Base-by-base conservation (phyloP, 1,284 basidiomycete species). In the Hemileia vastatrix region DNA sequence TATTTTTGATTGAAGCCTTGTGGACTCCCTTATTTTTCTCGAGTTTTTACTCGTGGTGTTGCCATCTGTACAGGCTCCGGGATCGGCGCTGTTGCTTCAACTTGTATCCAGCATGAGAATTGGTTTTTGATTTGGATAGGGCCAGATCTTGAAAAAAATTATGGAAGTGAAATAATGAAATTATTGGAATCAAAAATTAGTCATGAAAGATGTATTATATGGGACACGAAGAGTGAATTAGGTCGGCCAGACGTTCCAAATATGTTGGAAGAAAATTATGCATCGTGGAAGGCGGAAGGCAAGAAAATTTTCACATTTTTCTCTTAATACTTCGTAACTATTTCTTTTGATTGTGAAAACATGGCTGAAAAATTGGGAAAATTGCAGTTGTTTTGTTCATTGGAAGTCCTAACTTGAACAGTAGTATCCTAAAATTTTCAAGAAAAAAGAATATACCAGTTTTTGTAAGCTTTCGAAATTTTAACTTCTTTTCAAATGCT, bases 21-120 rank as follows among this genome's bases (percentile, higher is more conserved):
- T 19, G 86, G 85, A 65, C 84, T 88, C 45, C 86, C 86, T 19
- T 85, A 88, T 72, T 86, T 86, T 1, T 87, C 86, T 4, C 81
- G 78, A 0, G 70, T 88, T 13, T 88, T 88, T 76, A 85, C 76
- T 64, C 83, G 86, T 66, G 86, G 86, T 21, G 82, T 87, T 66
- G 84, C 85, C 68, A 81, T 87, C 64, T 87, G 86, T 75, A 87
- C 86, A 1, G 86, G 86, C 53, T 87, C 86, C 9, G 86, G 86
- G 64, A 81, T 87, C 57, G 86, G 86, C 33, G 84, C 86, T 43
- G 85, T 84, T 1, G 80, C 87, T 33, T 83, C 86, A 18, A 87
- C 85, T 18, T 86, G 84, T 68, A 78, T 86, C 43, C 86, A 87
- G 72, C 84, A 83, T 6, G 80, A 81, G 3, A 67, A 84, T 75